A percentile compares a stretch with the other conserved stretches of the same genome.
These are phyloP conservation scores for Phialophora expanda DNA, from an alignment of 2,329 filamentous ascomycete genomes.

Conservation along the genomic window DNA sequence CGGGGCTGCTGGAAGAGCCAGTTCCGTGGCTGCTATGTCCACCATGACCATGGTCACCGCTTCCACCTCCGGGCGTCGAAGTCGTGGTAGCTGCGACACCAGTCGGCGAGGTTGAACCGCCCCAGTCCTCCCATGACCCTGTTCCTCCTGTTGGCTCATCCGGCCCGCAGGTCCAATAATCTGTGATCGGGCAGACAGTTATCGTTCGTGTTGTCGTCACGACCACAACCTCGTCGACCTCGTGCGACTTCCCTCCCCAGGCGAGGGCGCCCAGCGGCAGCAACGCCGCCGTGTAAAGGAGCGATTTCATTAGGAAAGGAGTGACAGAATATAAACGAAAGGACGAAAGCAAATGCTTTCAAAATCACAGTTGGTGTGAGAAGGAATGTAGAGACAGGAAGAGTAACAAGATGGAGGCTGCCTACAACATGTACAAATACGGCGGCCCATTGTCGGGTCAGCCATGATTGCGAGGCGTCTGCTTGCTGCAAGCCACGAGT, in stretches of 20 bases:
- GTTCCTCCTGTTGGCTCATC: conserved; percentile 24
- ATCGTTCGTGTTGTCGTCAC: conserved; percentile 33
- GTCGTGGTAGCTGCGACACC: conserved; percentile 10
- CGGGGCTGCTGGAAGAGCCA: conserved; percentile 2
- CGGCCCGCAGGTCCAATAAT: conserved; percentile 30
- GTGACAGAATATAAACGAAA: conserved; percentile 36
- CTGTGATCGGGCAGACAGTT: conserved; percentile 36
- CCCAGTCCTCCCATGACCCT: conserved; percentile 10
- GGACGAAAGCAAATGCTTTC: conserved; percentile 40
- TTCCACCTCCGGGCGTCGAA: not conserved
- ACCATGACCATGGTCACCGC: conserved; percentile 11
- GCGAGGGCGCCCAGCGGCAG: conserved; percentile 30
- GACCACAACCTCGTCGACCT: conserved; percentile 31
- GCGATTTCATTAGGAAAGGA: conserved; percentile 36
- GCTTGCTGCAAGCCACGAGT: conserved; percentile 14
- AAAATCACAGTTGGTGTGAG: conserved; percentile 23
- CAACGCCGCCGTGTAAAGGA: conserved; percentile 33
- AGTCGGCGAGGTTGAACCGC: conserved; percentile 3
- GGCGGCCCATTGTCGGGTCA: conserved; percentile 6
- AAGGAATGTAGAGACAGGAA: conserved; percentile 19
- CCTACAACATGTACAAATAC: conserved; percentile 19
- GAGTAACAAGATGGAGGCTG: conserved; percentile 4
- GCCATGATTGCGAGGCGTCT: conserved; percentile 10
- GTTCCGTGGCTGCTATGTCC: conserved; percentile 6
- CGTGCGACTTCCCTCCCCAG: conserved; percentile 13